These are phyloP conservation scores for Verticillium longisporum DNA, from an alignment of 2,329 filamentous ascomycete species.

Conservation along the genomic window DNA sequence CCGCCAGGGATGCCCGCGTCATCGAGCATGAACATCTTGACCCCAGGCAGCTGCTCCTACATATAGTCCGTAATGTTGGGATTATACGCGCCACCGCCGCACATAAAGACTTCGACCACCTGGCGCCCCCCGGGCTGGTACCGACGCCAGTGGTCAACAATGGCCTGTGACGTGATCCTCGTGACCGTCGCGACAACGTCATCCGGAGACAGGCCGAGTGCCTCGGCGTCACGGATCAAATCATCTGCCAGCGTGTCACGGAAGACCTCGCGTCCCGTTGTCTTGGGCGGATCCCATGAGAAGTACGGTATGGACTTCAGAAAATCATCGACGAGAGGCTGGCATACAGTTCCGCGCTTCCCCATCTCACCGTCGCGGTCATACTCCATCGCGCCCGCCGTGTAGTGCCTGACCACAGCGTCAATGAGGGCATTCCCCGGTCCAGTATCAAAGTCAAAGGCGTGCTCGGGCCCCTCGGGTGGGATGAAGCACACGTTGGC, in stretches of 20 bases:
- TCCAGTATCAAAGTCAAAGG: constrained; percentile 48
- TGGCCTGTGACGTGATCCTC: constrained; percentile 51
- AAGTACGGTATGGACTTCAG: constrained; percentile 41
- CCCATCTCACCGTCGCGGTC: constrained; percentile 46
- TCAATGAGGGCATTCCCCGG: constrained; percentile 52
- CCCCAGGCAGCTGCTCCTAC: constrained; percentile 37
- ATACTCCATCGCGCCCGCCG: constrained; percentile 40
- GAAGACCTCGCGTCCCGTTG: constrained; percentile 53
- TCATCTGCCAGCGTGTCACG: constrained; percentile 47
- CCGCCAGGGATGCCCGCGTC: constrained; percentile 48
- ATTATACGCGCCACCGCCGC: constrained; percentile 51
- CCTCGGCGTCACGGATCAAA: constrained; percentile 38
- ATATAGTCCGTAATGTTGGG: constrained; percentile 49
- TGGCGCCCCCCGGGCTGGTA: constrained; percentile 36
- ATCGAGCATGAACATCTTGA: constrained; percentile 47
- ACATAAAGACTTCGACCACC: constrained; percentile 50
- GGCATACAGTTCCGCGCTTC: constrained; percentile 38
- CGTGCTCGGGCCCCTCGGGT: constrained; percentile 30
- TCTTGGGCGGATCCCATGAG: constrained; percentile 42
- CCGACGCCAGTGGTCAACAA: constrained; percentile 39
- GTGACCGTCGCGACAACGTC: constrained; percentile 54
- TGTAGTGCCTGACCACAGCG: constrained; percentile 47
- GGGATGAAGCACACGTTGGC: constrained; percentile 56
- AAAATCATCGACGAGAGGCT: constrained; percentile 45
- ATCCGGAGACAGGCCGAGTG: constrained; percentile 35